Conservation (phyloP, 805 yeast species). For the Saturnispora zaruensis region DNA sequence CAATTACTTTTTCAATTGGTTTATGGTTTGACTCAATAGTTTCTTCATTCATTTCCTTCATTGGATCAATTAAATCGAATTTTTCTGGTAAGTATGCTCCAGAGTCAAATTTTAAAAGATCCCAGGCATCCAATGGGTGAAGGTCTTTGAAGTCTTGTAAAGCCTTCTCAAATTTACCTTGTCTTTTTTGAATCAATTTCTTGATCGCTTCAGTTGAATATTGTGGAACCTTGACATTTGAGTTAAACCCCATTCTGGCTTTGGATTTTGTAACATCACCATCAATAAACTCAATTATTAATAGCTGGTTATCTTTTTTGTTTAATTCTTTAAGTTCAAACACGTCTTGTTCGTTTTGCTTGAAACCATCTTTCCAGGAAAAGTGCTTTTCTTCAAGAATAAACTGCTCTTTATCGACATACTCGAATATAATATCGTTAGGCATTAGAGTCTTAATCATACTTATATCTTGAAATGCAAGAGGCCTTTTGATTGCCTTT, state of each 20-base stretch:
- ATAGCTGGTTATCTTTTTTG: conserved; percentile 39
- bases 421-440: conserved; percentile 58
- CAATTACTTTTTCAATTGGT: conserved; percentile 40
- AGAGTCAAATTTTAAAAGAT: conserved; percentile 31
- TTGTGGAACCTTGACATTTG: conserved; percentile 41
- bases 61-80: conserved; percentile 49
- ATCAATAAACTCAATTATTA: conserved; percentile 73
- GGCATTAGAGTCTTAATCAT: conserved; percentile 56
- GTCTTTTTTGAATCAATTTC: conserved; percentile 50
- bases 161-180: conserved; percentile 39
- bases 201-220: conserved; percentile 50
- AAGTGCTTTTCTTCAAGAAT: conserved; percentile 37
- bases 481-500: conserved; percentile 35
- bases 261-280: conserved; percentile 44
- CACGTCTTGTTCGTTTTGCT: conserved; percentile 48
- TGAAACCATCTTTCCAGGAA: conserved; percentile 40
- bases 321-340: conserved; percentile 37
- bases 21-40: conserved; percentile 8
- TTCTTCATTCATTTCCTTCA: conserved; percentile 43
- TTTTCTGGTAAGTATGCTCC: conserved; percentile 37
- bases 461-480: conserved; percentile 52
- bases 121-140: conserved; percentile 29
- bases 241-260: conserved; percentile 34
- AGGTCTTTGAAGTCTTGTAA: conserved; percentile 29
- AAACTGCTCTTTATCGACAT: conserved; percentile 67